These are phyloP conservation scores for Scutellaria galericulata DNA, from an alignment of 257 asterid genomes.

Conservation along the genomic window DNA sequence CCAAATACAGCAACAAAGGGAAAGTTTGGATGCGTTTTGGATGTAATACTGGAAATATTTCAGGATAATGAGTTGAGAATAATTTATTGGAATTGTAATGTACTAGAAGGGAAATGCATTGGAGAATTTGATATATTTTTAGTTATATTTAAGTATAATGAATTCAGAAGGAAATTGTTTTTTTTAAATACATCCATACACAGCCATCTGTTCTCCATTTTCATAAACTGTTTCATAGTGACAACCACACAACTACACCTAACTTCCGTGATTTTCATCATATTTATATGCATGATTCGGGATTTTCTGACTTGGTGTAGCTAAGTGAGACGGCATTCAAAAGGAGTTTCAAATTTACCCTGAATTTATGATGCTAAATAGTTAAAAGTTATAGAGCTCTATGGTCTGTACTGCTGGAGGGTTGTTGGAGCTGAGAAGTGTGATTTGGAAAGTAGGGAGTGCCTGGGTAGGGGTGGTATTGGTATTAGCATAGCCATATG, in stretches of 20 bases:
- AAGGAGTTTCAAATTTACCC: neutral
- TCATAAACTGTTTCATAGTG: no score
- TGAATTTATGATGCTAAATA: neutral
- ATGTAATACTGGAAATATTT: neutral
- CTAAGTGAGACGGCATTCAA: neutral
- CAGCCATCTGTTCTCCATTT: neutral
- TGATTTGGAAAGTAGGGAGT: no score
- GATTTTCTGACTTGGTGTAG: neutral
- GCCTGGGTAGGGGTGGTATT: neutral
- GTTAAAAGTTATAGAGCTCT: neutral
- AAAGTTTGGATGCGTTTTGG: neutral
- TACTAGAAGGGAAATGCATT: neutral
- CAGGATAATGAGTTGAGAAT: neutral
- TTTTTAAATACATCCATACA: neutral
- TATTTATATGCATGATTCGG: neutral
- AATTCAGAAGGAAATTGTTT: neutral
- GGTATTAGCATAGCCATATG: neutral
- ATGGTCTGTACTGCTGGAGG: no score
- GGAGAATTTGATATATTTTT: no score
- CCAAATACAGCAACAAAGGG: neutral
- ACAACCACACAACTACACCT: neutral
- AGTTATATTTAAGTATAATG: no score
- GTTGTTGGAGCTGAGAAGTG: no score
- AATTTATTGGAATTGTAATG: neutral
- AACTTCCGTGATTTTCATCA: neutral